These are phyloP conservation scores for Scheffersomyces lignicola DNA, from an alignment of 1,139 yeast species.

Conservation along the genomic window DNA sequence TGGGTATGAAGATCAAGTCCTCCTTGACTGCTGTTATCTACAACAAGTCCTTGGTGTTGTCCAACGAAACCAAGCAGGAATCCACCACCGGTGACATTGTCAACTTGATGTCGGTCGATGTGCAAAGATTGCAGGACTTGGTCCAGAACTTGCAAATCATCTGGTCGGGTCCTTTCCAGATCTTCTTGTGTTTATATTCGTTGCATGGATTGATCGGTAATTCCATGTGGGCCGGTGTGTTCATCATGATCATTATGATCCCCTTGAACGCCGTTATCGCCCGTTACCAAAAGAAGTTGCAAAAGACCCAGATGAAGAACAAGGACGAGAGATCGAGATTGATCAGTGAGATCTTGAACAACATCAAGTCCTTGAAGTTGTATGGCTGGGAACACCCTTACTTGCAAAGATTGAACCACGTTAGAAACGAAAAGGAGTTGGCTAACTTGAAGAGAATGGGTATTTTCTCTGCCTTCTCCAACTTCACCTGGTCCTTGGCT, in stretches of 20 bases:
- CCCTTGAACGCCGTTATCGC: constrained; percentile 82
- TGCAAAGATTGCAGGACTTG: constrained; percentile 89
- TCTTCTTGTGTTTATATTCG: constrained; percentile 73
- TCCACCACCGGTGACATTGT: constrained; percentile 97
- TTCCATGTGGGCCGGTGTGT: constrained; percentile 97
- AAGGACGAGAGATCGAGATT: constrained; percentile 53
- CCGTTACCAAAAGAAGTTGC: constrained; percentile 70
- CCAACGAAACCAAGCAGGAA: constrained; percentile 78
- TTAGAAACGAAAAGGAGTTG: constrained; percentile 88
- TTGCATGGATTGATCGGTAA: constrained; percentile 78
- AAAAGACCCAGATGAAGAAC: constrained; percentile 53
- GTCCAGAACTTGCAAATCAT: constrained; percentile 82
- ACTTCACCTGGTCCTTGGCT: constrained; percentile 81
- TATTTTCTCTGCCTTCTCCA: constrained; percentile 67
- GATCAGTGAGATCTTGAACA: constrained; percentile 85
- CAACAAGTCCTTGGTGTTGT: constrained; percentile 73
- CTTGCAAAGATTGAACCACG: constrained; percentile 65
- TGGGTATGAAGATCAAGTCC: constrained; percentile 88
- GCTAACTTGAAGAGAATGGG: constrained; percentile 77
- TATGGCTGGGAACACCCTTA: constrained; percentile 97
- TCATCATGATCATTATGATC: constrained; percentile 77
- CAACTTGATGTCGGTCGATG: constrained; percentile 94
- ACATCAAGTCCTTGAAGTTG: constrained; percentile 86
- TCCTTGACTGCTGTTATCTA: constrained; percentile 79
- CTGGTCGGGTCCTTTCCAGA: constrained; percentile 98